Conservation (phyloP, 2,329 filamentous ascomycete genomes). For the Curvularia spicifera region DNA sequence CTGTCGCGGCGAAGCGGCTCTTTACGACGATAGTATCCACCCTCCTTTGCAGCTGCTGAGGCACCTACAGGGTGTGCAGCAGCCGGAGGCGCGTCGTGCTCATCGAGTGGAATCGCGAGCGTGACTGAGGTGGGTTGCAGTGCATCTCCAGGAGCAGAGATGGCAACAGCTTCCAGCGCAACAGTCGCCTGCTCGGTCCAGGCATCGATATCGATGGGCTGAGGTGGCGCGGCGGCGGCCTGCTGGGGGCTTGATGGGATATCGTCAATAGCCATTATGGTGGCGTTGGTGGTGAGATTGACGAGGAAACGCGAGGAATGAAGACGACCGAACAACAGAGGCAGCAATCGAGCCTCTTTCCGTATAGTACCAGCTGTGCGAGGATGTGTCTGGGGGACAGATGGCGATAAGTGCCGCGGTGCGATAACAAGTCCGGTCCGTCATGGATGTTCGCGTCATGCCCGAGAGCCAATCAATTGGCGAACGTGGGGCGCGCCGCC, state of each 20-base stretch:
- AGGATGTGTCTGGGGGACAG: slow-evolving; percentile 20
- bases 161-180: slow-evolving; percentile 50
- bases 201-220: slow-evolving; percentile 54
- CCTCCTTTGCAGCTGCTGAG: slow-evolving; percentile 48
- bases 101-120: slow-evolving; percentile 79
- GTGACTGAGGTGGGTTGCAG: slow-evolving; percentile 64
- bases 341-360: slow-evolving; percentile 2
- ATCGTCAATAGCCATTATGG: slow-evolving; percentile 46
- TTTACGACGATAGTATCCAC: slow-evolving; percentile 60
- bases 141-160: slow-evolving; percentile 42
- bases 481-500: slow-evolving; percentile 30
- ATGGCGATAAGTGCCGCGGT: slow-evolving; percentile 23
- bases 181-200: slow-evolving; percentile 58
- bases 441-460: slow-evolving; percentile 31
- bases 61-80: slow-evolving; percentile 35
- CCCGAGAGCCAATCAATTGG: slow-evolving; percentile 34
- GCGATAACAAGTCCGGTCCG: slow-evolving; percentile 31
- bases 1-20: slow-evolving; percentile 66
- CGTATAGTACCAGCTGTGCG: neutral
- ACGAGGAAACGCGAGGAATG: neutral
- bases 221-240: slow-evolving; percentile 21
- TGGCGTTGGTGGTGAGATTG: slow-evolving; percentile 14
- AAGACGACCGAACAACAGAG: slow-evolving; percentile 1
- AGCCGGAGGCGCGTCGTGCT: slow-evolving; percentile 44
- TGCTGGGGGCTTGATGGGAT: slow-evolving; percentile 31